Evolutionary conservation across 2,329 filamentous ascomycete genomes (phyloP).

Genomic region (Ceratocystis alfenasii): DNA sequence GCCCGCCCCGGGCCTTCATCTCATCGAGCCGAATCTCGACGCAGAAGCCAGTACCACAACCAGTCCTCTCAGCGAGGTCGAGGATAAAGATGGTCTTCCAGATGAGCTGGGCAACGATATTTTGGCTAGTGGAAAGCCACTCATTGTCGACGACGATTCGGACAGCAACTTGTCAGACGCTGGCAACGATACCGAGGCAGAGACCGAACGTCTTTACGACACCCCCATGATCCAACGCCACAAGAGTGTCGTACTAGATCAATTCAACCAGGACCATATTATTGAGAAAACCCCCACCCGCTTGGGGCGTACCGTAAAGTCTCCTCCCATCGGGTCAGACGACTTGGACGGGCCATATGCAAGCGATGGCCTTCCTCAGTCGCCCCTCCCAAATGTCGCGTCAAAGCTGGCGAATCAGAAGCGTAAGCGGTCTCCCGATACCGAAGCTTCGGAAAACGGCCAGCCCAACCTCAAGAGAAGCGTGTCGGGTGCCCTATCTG

Average conservation of each 20-base stretch:
- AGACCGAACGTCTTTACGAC: constrained; percentile 83
- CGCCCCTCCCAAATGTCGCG: constrained; percentile 20
- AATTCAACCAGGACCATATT: constrained; percentile 41
- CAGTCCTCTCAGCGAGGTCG: constrained; percentile 86
- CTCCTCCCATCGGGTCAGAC: neutral
- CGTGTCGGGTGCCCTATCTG: constrained; percentile 30
- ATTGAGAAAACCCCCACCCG: constrained; percentile 55
- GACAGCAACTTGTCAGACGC: constrained; percentile 46
- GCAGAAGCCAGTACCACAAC: constrained; percentile 61
- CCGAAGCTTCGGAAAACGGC: constrained; percentile 36
- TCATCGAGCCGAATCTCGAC: constrained; percentile 37
- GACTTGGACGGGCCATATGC: constrained; percentile 21
- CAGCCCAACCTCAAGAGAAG: constrained; percentile 44
- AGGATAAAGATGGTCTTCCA: constrained; percentile 62
- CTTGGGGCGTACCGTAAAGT: constrained; percentile 9
- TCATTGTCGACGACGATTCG: constrained; percentile 28
- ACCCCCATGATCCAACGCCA: constrained; percentile 61
- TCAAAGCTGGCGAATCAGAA: constrained; percentile 33
- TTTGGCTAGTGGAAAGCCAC: constrained; percentile 31
- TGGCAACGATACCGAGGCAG: constrained; percentile 65
- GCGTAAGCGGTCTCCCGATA: constrained; percentile 39
- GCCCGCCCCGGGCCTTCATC: constrained; percentile 39
- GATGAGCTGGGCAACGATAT: constrained; percentile 52
- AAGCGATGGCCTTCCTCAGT: constrained; percentile 16
- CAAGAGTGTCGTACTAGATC: constrained; percentile 48